Evolutionary conservation across 768 basidiomycete species (phyloP).

Genomic region (Panaeolus cyanescens): DNA sequence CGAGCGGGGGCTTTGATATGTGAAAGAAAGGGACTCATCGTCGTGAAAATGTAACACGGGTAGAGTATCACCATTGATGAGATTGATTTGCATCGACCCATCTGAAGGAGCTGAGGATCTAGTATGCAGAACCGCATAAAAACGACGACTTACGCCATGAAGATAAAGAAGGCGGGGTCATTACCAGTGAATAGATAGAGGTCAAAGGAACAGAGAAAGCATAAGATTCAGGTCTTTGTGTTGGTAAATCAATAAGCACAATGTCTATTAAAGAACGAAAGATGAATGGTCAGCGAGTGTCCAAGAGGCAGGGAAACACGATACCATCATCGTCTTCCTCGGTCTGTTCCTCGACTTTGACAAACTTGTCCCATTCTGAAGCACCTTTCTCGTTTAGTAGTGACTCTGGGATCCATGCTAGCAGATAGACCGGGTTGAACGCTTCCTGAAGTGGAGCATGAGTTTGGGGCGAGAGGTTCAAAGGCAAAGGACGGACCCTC

Average conservation of each 20-base stretch:
- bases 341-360: constrained; percentile 75
- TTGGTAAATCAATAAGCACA: constrained; percentile 83
- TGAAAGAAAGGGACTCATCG: constrained; percentile 87
- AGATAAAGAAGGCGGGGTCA: constrained; percentile 80
- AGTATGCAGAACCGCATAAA: constrained; percentile 9
- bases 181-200: constrained; percentile 86
- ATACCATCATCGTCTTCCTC: constrained; percentile 74
- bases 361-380: constrained; percentile 89
- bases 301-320: neutral
- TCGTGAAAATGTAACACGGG: constrained; percentile 96
- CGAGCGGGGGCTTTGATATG: constrained; percentile 44
- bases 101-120: constrained; percentile 46
- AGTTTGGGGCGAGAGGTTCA: neutral
- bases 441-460: constrained; percentile 56
- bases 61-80: constrained; percentile 81
- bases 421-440: constrained; percentile 71
- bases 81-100: constrained; percentile 87
- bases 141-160: constrained; percentile 67
- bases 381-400: constrained; percentile 81
- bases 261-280: constrained; percentile 51
- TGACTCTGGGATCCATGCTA: constrained; percentile 93
- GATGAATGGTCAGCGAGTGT: neutral
- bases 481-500: constrained; percentile 53
- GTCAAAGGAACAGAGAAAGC: constrained; percentile 94
- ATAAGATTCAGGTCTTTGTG: constrained; percentile 84